phyloP scores from a whole-genome alignment of 2,329 filamentous ascomycete species.

The Talaromyces albobiverticillius region DNA sequence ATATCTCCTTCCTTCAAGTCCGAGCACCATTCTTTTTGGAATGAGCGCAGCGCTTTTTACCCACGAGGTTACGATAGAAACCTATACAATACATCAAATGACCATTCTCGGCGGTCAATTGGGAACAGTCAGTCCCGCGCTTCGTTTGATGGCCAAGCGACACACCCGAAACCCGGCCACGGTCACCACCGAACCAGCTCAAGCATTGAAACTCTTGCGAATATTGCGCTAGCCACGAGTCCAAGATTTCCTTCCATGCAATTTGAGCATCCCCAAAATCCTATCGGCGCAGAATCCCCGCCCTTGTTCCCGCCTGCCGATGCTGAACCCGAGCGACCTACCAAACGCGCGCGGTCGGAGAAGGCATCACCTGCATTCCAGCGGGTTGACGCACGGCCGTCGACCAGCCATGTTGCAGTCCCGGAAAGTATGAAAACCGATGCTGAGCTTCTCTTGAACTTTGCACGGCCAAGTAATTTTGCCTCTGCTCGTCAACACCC shows the following conservation, averaged over 20 bases:
- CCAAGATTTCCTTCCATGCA: slow-evolving; percentile 39
- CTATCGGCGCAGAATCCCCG: slow-evolving; percentile 23
- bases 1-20: slow-evolving; percentile 38
- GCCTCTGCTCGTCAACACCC: slow-evolving; percentile 21
- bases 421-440: slow-evolving; percentile 46
- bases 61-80: slow-evolving; percentile 25
- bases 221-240: slow-evolving; percentile 50
- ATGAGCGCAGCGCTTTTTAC: slow-evolving; percentile 26
- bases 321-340: slow-evolving; percentile 46
- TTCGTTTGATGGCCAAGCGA: slow-evolving; percentile 21
- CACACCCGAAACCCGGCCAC: slow-evolving; percentile 20
- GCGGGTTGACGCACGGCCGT: slow-evolving; percentile 23
- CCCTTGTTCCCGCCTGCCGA: slow-evolving; percentile 29
- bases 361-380: slow-evolving; percentile 44
- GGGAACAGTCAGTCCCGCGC: slow-evolving; percentile 10
- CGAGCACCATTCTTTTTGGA: slow-evolving; percentile 29
- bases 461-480: slow-evolving; percentile 40
- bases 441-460: slow-evolving; percentile 47
- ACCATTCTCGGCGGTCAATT: slow-evolving; percentile 17
- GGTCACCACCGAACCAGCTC: slow-evolving; percentile 45
- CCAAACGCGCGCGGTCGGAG: slow-evolving; percentile 62
- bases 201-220: slow-evolving; percentile 50
- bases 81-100: slow-evolving; percentile 20
- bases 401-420: slow-evolving; percentile 29
- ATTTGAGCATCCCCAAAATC: slow-evolving; percentile 29